These are phyloP conservation scores for Allomyces arbusculus DNA, from an alignment of 192 early-diverging fungal genomes.

Conservation along the genomic window DNA sequence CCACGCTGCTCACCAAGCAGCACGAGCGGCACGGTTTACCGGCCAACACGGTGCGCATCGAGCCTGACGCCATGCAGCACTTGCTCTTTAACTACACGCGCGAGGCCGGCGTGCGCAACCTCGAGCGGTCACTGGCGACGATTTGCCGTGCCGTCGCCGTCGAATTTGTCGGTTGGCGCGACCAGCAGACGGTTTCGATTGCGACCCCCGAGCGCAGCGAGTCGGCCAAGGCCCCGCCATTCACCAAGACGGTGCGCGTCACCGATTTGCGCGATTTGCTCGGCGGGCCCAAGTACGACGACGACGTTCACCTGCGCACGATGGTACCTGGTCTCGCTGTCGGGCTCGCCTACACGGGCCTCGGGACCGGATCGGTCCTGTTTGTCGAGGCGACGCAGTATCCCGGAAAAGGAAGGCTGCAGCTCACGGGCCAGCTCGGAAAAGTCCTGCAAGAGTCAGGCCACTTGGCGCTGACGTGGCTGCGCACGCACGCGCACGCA, in stretches of 20 bases:
- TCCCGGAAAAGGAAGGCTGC: constrained; percentile 44
- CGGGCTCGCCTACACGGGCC: constrained; percentile 58
- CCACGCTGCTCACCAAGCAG: constrained; percentile 58
- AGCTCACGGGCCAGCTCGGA: constrained; percentile 52
- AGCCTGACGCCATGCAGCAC: constrained; percentile 29
- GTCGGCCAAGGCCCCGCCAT: too few relatives aligned
- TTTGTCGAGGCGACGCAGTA: constrained; percentile 63
- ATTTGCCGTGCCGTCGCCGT: constrained; percentile 49
- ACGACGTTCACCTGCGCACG: constrained; percentile 45
- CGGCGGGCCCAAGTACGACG: constrained; percentile 27
- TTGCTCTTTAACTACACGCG: constrained; percentile 53
- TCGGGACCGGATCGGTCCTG: constrained; percentile 48
- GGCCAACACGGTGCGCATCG: constrained; percentile 21
- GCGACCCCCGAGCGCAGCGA: too few relatives aligned
- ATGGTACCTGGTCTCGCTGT: constrained; percentile 54
- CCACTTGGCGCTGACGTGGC: constrained; percentile 55
- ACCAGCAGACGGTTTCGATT: too few relatives aligned
- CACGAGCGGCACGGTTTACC: constrained; percentile 37
- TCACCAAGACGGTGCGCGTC: too few relatives aligned
- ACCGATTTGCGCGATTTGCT: neutral
- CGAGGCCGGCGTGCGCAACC: constrained; percentile 56
- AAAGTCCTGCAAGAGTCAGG: constrained; percentile 75
- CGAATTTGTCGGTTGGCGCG: constrained; percentile 26
- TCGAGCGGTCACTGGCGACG: constrained; percentile 50
- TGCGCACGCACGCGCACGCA: constrained; percentile 40